Base-by-base conservation (phyloP, 345 rosid species). In the Euphorbia pulcherrima region DNA sequence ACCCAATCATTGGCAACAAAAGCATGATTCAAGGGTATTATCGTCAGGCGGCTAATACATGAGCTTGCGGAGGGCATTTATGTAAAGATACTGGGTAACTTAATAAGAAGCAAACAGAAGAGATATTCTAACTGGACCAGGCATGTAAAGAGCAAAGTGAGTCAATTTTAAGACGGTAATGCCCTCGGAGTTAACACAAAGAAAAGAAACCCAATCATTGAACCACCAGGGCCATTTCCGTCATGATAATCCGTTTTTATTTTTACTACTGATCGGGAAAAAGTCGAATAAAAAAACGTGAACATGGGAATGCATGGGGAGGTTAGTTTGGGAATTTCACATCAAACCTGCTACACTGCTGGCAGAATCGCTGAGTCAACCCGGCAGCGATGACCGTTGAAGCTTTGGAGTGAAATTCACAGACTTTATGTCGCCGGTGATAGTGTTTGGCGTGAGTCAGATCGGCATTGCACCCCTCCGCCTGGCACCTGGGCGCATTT, bases 321-420 rank as follows among this genome's bases (percentile, higher is more conserved):
- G 79, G 78, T 75, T 61, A 71, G 60, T 68, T 57, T 48, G 40
- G 76, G 70, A 70, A 77, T 65, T 72, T 75, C 33, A 6, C 6
- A 5, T 30, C 33, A 72, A 78, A 89, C 99, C 99, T 90, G 97
- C 99, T 94, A 61, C 99, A 94, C 83, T 94, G 99, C 77, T 94
- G 99, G 83, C 99, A 94, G 86, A 94, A 94, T 30, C 99, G 90
- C 83, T 94, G 99, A 76, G 96, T 90, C 67, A 87, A 73, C 8
- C 99, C 96, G 73, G 90, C 90, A 5, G 96, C 86, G 8, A 89
- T 77, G 48, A 90, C 99, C 2, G 96, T 88, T 6, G 99, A 82
- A 0, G 99, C 94, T 62, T 94, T 94, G 23, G 99, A 94, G 81
- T 94, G 99, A 69, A 83, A 94, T 76, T 94, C 99, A 59, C 99